Percentiles rank a stretch among this genome's conserved stretches.
phyloP scores from a whole-genome alignment of 768 basidiomycete genomes.

The Gelatoporia subvermispora region DNA sequence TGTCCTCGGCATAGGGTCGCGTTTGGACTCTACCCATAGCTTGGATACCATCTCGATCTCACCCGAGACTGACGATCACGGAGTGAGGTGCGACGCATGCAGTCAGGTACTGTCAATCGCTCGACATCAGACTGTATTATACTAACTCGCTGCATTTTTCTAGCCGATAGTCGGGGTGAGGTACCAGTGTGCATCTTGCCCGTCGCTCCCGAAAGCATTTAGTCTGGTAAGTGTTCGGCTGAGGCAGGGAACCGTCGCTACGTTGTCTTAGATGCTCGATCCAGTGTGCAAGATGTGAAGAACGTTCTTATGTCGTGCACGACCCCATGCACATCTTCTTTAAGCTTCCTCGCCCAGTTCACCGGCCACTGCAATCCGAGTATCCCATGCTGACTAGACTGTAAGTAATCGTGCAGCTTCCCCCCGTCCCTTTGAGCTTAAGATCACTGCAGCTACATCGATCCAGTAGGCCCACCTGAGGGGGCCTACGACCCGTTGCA shows the following conservation, averaged over 20 bases:
- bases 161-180: slow-evolving; percentile 74
- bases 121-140: background rate
- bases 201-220: slow-evolving; percentile 64
- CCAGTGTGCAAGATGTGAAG: slow-evolving; percentile 81
- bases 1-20: slow-evolving; percentile 47
- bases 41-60: background rate
- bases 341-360: slow-evolving; percentile 78
- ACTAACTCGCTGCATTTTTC: background rate
- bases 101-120: slow-evolving; percentile 38
- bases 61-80: slow-evolving; percentile 44
- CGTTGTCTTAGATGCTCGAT: background rate
- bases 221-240: slow-evolving; percentile 57
- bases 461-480: slow-evolving; percentile 53
- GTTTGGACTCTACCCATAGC: background rate
- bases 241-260: background rate
- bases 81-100: slow-evolving; percentile 57
- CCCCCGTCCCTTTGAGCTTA: slow-evolving; percentile 12
- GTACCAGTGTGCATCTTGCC: slow-evolving; percentile 89
- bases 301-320: slow-evolving; percentile 70
- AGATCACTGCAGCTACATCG: slow-evolving; percentile 48
- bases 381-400: slow-evolving; percentile 65
- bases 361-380: slow-evolving; percentile 49
- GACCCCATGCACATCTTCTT: slow-evolving; percentile 85
- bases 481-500: slow-evolving; percentile 33
- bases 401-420: slow-evolving; percentile 33